A percentile compares a stretch with the other conserved stretches of the same genome.
Conservation (phyloP, 768 basidiomycete species). For the Agrocybe praecox region DNA sequence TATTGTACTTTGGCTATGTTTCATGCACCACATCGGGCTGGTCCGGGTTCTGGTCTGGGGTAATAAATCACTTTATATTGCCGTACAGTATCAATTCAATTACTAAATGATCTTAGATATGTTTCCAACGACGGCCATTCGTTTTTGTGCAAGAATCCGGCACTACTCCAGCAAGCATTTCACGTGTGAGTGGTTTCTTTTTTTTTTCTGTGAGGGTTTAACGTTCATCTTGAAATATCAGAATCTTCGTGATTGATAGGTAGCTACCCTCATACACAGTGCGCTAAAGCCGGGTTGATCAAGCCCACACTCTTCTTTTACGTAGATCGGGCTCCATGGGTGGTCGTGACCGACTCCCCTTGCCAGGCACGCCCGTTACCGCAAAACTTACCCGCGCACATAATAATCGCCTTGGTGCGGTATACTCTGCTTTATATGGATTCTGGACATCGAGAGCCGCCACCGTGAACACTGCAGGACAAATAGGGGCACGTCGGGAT, state of each 20-base stretch:
- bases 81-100: neutral
- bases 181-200: slow-evolving; percentile 43
- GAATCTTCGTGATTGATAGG: no score
- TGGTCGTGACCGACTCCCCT: no score
- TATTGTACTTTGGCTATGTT: slow-evolving; percentile 58
- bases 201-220: no score
- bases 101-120: slow-evolving; percentile 31
- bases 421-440: slow-evolving; percentile 52
- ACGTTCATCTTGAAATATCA: no score
- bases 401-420: slow-evolving; percentile 60
- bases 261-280: no score
- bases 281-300: no score
- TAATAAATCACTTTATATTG: no score
- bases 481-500: no score
- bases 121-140: slow-evolving; percentile 59
- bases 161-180: slow-evolving; percentile 52
- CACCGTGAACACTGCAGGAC: slow-evolving; percentile 27
- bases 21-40: slow-evolving; percentile 31
- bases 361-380: slow-evolving; percentile 28
- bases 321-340: no score
- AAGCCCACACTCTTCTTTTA: no score
- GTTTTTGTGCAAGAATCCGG: slow-evolving; percentile 57
- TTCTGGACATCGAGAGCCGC: slow-evolving; percentile 59
- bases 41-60: no score
- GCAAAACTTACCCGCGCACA: slow-evolving; percentile 22